Evolutionary conservation across 2,329 filamentous ascomycete species (phyloP).

Genomic region (Helotiales sp.): DNA sequence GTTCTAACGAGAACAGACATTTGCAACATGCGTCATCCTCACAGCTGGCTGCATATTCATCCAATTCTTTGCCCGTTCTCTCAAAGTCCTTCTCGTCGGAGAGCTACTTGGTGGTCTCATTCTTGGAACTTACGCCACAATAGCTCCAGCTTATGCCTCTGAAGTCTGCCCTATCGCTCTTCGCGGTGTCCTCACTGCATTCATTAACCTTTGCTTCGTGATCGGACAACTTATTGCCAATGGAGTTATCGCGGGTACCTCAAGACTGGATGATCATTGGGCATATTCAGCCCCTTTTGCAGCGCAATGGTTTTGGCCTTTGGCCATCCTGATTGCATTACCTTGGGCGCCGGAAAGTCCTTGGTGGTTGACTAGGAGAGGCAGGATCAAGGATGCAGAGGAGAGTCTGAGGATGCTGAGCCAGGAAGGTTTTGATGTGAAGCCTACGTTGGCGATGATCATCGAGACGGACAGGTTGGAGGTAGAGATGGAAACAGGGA

Average conservation of each 20-base stretch:
- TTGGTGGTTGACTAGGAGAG: conserved; percentile 50
- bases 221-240: conserved; percentile 7
- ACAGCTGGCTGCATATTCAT: conserved; percentile 22
- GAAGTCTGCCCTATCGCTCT: conserved; percentile 50
- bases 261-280: neutral
- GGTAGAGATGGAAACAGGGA: conserved; percentile 42
- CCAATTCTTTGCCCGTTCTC: conserved; percentile 23
- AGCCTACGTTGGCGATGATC: conserved; percentile 47
- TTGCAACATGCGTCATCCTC: conserved; percentile 16
- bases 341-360: conserved; percentile 48
- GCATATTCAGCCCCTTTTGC: conserved; percentile 10
- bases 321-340: conserved; percentile 45
- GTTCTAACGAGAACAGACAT: conserved; percentile 15
- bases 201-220: conserved; percentile 52
- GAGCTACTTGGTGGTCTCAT: conserved; percentile 43
- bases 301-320: conserved; percentile 55
- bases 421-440: conserved; percentile 36
- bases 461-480: conserved; percentile 56
- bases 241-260: conserved; percentile 4
- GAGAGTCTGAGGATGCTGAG: conserved; percentile 21
- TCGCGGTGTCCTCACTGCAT: conserved; percentile 52
- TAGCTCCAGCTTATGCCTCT: conserved; percentile 37
- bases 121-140: conserved; percentile 50
- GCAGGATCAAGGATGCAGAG: conserved; percentile 36
- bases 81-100: conserved; percentile 22